These are phyloP conservation scores for Ophiostoma sp. DNA, from an alignment of 2,329 filamentous ascomycete genomes.

Conservation along the genomic window DNA sequence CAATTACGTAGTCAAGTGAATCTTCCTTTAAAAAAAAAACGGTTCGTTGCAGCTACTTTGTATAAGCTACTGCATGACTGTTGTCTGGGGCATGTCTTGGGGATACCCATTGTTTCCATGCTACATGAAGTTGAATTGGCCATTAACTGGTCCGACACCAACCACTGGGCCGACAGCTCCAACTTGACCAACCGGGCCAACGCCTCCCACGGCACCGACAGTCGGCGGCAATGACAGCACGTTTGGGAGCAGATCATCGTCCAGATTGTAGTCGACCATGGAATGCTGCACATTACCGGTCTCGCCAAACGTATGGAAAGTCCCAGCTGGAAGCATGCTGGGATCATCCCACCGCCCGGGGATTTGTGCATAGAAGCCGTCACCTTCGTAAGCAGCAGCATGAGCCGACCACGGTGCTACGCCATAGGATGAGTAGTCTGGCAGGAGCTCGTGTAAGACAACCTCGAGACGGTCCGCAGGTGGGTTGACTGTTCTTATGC, in stretches of 20 bases:
- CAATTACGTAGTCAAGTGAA: not conserved
- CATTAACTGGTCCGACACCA: not conserved
- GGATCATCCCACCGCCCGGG: not conserved
- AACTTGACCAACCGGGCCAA: not conserved
- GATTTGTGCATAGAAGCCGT: not conserved
- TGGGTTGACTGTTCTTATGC: not conserved
- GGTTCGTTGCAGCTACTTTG: not conserved
- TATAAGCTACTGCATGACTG: not conserved
- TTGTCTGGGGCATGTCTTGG: not conserved
- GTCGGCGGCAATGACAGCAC: not conserved
- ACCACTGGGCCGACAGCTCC: no score
- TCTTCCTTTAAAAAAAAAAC: no score
- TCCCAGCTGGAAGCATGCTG: not conserved
- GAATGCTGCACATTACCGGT: not conserved
- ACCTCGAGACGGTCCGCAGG: not conserved
- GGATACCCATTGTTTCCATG: not conserved
- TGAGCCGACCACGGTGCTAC: not conserved
- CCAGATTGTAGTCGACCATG: not conserved
- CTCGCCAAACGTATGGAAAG: not conserved
- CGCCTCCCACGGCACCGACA: not conserved
- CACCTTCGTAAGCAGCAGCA: not conserved
- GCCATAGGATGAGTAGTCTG: not conserved
- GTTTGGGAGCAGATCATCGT: not conserved
- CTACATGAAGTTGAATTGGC: not conserved
- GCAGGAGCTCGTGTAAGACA: not conserved